A percentile compares a stretch with the other conserved stretches of the same genome.
phyloP scores from a whole-genome alignment of 1,284 basidiomycete species.

The Fomitopsis betulina region DNA sequence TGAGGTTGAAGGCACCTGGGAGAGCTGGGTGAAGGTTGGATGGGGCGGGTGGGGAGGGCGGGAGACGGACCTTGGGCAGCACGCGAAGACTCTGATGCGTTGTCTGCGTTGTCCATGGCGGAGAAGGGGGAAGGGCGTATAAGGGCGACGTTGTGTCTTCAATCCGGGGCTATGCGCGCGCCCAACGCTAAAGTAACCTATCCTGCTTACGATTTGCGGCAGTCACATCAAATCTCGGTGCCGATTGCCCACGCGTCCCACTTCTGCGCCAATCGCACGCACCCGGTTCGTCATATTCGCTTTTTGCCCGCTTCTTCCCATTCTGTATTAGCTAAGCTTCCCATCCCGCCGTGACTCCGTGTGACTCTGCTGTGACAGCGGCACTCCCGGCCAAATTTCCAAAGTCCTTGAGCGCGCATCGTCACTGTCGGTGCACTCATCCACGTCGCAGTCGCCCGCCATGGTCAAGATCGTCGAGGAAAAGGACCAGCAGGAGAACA shows the following conservation, averaged over 20 bases:
- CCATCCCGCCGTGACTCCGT: background rate
- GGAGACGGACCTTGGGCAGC: slow-evolving; percentile 15
- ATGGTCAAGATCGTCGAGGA: slow-evolving; percentile 88
- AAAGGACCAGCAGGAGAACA: slow-evolving; percentile 46
- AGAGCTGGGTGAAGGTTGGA: slow-evolving; percentile 4
- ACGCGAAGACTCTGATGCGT: slow-evolving; percentile 3
- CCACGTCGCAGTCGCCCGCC: slow-evolving; percentile 19
- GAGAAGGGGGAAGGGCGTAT: background rate
- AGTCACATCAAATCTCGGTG: slow-evolving; percentile 8
- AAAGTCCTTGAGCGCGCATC: background rate
- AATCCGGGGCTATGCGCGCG: slow-evolving; percentile 3
- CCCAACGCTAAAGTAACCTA: background rate
- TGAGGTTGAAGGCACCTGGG: slow-evolving; percentile 48
- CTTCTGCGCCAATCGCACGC: background rate
- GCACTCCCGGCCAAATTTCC: slow-evolving; percentile 1
- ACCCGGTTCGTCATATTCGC: slow-evolving; percentile 1
- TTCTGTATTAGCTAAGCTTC: background rate
- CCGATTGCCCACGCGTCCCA: slow-evolving; percentile 5
- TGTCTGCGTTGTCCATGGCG: slow-evolving; percentile 4
- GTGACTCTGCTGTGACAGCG: background rate
- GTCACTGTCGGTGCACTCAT: slow-evolving; percentile 7
- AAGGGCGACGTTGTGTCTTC: background rate
- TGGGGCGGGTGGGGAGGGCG: background rate
- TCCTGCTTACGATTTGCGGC: slow-evolving; percentile 9
- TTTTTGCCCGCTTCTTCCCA: background rate